Evolutionary conservation across 2,329 filamentous ascomycete species (phyloP), one percentile per base, ranked within the genome.

Genomic region (Cryphonectria carpinicola): DNA sequence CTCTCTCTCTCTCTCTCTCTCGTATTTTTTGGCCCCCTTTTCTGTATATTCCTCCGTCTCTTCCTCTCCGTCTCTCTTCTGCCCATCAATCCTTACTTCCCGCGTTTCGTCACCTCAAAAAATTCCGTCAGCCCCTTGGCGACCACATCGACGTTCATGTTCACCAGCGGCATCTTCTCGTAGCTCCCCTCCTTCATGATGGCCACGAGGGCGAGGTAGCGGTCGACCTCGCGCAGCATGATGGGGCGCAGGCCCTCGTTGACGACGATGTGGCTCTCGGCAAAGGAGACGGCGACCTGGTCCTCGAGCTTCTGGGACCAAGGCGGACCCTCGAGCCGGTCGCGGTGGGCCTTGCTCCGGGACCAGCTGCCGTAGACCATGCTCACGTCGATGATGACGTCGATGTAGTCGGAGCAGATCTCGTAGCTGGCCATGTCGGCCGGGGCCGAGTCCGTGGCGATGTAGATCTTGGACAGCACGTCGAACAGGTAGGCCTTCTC

Each of bases 401-500:
- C 96, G 76, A 99, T 98, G 79, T 97, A 98, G 79, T 99, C 96
- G 65, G 94, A 97, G 83, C 96, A 99, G 78, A 98, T 97, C 83
- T 98, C 96, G 80, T 99, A 99, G 79, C 93, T 95, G 58, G 93
- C 92, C 87, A 98, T 96, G 78, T 98, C 95, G 43, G 95, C 93
- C 0, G 95, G 95, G 54, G 93, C 92, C 41, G 92, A 96, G 80
- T 99, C 96, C 6, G 95, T 98, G 0, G 96, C 96, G 76, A 99
- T 97, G 83, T 99, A 99, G 73, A 99, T 97, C 84, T 99, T 99
- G 82, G 93, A 97, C 76, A 97, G 88, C 11, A 98, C 95, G 79
- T 99, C 97, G 79, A 99, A 99, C 8, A 99, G 89, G 80, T 99
- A 99, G 4, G 95, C 95, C 82, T 99, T 99, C 80, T 98, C 95